Percentiles rank a stretch among this genome's conserved stretches.
phyloP scores from a whole-genome alignment of 345 rosid species.

The Corymbia maculata region DNA sequence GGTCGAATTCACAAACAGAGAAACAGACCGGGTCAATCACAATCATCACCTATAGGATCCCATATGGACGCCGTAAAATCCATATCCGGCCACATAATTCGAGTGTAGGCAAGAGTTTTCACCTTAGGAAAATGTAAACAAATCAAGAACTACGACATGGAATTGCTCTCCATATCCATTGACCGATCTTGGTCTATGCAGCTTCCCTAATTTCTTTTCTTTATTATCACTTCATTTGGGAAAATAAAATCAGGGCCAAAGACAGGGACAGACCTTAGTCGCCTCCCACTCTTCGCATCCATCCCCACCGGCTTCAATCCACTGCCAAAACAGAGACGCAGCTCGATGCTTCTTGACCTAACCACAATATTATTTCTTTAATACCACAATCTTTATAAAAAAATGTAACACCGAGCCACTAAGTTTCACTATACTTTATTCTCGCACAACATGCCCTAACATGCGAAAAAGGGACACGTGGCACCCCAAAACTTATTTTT shows the following conservation, averaged over 20 bases:
- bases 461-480: not conserved
- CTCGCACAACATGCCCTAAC: not conserved
- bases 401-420: not conserved
- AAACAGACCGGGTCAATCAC: not conserved
- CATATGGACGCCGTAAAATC: not conserved
- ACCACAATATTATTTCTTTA: not conserved
- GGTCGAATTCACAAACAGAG: not conserved
- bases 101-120: not conserved
- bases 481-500: not conserved
- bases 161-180: not conserved
- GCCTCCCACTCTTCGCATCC: slow-evolving; percentile 2
- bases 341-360: not conserved
- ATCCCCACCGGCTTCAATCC: not conserved
- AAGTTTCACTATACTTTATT: not conserved
- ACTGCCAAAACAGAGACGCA: not conserved
- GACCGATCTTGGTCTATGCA: not conserved
- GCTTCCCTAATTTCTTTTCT: not conserved
- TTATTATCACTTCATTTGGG: not conserved
- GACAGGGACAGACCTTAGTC: not conserved
- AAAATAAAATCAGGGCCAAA: not conserved
- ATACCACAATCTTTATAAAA: not conserved
- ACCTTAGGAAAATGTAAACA: not conserved
- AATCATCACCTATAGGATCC: not conserved
- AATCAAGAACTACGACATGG: not conserved
- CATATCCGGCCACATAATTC: not conserved